Conservation (phyloP, 177 flowering plant genomes). For the Vitis hybrid region DNA sequence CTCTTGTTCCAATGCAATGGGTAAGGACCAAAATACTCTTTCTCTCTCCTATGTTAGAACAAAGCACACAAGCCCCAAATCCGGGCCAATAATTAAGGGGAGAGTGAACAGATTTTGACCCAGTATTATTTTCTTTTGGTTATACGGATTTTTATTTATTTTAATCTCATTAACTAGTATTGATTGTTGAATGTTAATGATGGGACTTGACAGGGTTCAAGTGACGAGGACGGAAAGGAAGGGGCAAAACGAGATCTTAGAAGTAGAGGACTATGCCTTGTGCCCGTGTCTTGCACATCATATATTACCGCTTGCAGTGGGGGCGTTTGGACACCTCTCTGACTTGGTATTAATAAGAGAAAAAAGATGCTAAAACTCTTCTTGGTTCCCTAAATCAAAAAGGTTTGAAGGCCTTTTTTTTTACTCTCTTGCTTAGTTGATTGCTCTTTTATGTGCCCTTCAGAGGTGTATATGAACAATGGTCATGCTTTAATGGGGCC, state of each 20-base stretch:
- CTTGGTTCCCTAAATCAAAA: no score
- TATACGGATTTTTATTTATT: no score
- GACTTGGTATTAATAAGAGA: background rate
- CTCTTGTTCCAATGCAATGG: slow-evolving; percentile 3
- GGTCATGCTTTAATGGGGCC: no score
- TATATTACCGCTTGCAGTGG: slow-evolving; percentile 9
- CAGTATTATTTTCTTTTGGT: background rate
- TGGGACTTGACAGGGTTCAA: background rate
- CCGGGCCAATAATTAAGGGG: no score
- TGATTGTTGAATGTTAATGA: background rate
- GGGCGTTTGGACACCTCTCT: background rate
- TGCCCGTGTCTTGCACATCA: slow-evolving; percentile 26
- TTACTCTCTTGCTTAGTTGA: no score
- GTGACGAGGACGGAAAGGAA: slow-evolving; percentile 13
- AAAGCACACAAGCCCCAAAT: no score
- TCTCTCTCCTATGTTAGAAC: background rate
- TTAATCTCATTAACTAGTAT: no score
- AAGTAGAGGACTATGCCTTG: slow-evolving; percentile 38
- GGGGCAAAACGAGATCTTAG: slow-evolving; percentile 19
- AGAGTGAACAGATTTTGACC: no score
- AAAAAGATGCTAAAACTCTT: no score
- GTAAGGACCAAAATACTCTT: slow-evolving; percentile 1
- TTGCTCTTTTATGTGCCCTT: no score
- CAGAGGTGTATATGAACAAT: no score
- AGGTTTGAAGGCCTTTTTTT: no score